A percentile compares a stretch with the other conserved stretches of the same genome.
Conservation (phyloP, 2,329 filamentous ascomycete species). For the Elsinoe batatas region DNA sequence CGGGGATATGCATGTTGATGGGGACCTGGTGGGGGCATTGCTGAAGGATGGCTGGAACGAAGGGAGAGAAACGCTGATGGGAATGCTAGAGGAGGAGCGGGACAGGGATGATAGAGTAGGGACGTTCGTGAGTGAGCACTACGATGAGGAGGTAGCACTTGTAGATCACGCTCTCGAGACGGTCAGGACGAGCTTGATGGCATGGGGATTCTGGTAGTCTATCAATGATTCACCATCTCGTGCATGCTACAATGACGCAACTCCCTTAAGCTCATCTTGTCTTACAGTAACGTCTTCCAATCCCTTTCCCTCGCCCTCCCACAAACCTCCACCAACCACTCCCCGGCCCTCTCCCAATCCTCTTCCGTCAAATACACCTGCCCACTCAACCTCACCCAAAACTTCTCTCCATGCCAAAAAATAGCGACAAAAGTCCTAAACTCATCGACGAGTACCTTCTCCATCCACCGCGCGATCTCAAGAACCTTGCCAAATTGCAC, state of each 20-base stretch:
- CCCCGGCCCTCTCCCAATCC: constrained; percentile 65
- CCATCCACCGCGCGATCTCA: constrained; percentile 35
- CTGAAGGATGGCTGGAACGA: constrained; percentile 22
- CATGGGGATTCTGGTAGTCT: constrained; percentile 18
- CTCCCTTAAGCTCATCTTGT: neutral
- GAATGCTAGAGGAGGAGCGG: constrained; percentile 18
- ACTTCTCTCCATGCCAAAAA: constrained; percentile 48
- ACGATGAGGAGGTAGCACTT: constrained; percentile 21
- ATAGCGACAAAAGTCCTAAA: constrained; percentile 66
- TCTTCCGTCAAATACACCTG: constrained; percentile 74
- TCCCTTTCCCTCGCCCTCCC: constrained; percentile 41
- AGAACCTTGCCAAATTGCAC: constrained; percentile 24
- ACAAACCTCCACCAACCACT: constrained; percentile 49
- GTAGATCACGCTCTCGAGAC: constrained; percentile 20
- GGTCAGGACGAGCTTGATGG: constrained; percentile 17
- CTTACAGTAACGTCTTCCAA: constrained; percentile 18
- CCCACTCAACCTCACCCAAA: constrained; percentile 66
- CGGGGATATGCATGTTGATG: constrained; percentile 32
- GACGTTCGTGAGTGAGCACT: constrained; percentile 24
- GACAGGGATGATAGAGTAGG: constrained; percentile 20
- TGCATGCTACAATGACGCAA: neutral
- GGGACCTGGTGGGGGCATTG: constrained; percentile 30
- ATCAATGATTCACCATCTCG: neutral
- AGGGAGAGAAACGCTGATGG: constrained; percentile 15
- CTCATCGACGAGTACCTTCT: constrained; percentile 34